These are phyloP conservation scores for Rhypophila decipiens DNA, from an alignment of 495 filamentous ascomycete species.

Conservation along the genomic window DNA sequence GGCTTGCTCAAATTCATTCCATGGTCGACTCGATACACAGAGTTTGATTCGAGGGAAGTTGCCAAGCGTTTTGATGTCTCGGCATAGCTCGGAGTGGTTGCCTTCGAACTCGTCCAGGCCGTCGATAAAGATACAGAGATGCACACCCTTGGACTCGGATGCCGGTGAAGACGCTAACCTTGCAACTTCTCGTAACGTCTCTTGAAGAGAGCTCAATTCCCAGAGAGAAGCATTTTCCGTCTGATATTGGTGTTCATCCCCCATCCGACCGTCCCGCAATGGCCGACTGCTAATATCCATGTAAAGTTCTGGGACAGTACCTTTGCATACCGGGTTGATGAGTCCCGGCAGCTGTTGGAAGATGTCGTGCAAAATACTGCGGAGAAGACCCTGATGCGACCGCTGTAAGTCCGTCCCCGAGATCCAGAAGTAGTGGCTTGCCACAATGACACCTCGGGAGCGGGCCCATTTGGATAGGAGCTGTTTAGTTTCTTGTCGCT, in stretches of 20 bases:
- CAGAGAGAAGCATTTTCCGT: too few species aligned
- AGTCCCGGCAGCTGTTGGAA: too few species aligned
- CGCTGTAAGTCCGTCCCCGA: not conserved
- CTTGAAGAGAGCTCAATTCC: not conserved
- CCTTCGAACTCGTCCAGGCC: conserved; percentile 11
- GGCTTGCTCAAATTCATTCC: not conserved
- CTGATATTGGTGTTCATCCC: too few species aligned
- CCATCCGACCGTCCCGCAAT: not conserved
- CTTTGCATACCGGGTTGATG: too few species aligned
- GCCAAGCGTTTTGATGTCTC: not conserved
- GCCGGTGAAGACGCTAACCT: too few species aligned
- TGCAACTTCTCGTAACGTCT: not conserved
- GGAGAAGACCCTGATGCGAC: not conserved
- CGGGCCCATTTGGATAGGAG: not conserved
- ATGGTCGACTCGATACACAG: conserved; percentile 8
- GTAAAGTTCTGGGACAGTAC: not conserved
- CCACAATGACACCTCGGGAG: not conserved
- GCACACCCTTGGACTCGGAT: too few species aligned
- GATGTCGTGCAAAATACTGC: not conserved
- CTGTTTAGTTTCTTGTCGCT: not conserved
- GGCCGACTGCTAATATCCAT: not conserved
- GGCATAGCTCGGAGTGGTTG: not conserved
- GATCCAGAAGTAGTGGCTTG: not conserved
- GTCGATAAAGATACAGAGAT: conserved; percentile 6
- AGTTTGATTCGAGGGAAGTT: not conserved